A percentile compares a stretch with the other conserved stretches of the same genome.
Conservation (phyloP, 345 rosid species). For the Mangifera indica region DNA sequence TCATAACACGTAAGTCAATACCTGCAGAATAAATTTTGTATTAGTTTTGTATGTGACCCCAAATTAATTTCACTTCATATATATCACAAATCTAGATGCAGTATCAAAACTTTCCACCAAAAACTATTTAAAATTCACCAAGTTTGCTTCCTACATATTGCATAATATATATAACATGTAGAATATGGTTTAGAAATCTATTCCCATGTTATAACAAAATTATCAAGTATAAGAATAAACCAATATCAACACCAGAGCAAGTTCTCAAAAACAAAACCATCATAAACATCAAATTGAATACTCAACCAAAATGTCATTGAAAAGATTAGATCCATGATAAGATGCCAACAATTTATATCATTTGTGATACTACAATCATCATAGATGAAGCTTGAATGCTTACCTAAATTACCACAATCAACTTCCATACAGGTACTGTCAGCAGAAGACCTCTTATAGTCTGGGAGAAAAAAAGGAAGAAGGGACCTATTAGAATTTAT, state of each 20-base stretch:
- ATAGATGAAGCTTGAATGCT: constrained; percentile 8
- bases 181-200: background rate
- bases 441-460: constrained; percentile 45
- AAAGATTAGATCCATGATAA: background rate
- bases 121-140: background rate
- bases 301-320: background rate
- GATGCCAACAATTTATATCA: background rate
- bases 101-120: background rate
- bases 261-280: background rate
- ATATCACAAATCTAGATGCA: background rate
- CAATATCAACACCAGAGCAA: background rate
- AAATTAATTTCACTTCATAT: background rate
- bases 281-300: background rate
- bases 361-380: background rate
- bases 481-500: constrained; percentile 13
- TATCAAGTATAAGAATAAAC: background rate
- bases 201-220: background rate
- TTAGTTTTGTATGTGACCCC: background rate
- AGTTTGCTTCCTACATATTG: background rate
- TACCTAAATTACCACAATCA: constrained; percentile 50
- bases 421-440: constrained; percentile 41
- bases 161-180: background rate
- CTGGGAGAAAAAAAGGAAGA: constrained; percentile 40
- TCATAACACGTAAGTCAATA: background rate
- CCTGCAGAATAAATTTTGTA: constrained; percentile 4